Base-by-base conservation (phyloP, 2,329 filamentous ascomycete genomes). In the Scopulariopsis brevicaulis region DNA sequence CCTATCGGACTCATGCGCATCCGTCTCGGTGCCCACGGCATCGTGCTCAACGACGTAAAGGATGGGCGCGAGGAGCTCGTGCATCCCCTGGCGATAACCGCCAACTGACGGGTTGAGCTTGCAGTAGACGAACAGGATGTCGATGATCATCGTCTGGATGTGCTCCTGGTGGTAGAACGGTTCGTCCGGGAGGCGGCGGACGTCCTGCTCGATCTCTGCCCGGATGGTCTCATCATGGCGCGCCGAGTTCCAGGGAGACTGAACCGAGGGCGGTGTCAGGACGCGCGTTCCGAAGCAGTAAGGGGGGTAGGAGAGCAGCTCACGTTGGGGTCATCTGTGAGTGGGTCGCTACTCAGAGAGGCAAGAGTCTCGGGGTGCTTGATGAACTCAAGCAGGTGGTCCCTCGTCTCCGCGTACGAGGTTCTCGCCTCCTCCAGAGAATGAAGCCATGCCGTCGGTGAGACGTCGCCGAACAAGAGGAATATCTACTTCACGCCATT, bases 81-180 rank as follows among this genome's bases (percentile, higher is more conserved):
- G 94, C 93, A 99, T 99, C 12, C 94, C 94, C 73, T 99, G 94
- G n/a, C 94, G 84, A 69, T 99, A 99, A 20, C 84, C 91, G 18
- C 90, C 90, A 57, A 90, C 80, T 63, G 87, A 84, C 1, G 90
- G 90, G 66, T 97, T 90, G 57, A 95, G 80, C 71, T 96, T 97
- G 74, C 91, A 94, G 73, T 92, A 97, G 63, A 99, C 82, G 71
- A 97, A 99, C 37, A 99, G 77, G 35, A 96, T 85, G 67, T 99
- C 89, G 35, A 95, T 74, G 65, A 99, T 85, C 71, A 90, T 88
- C 50, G 78, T 79, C 69, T 97, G 94, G 1, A 89, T 89, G 15
- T 79, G 74, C 14, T 86, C 82, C 64, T 92, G 82, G 59, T 92
- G 90, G 66, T 97, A 99, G 68, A 93, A 95, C 53, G 84, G 82